Evolutionary conservation across 192 early-diverging fungal species (phyloP).

Genomic region (Dissophora globulifera): DNA sequence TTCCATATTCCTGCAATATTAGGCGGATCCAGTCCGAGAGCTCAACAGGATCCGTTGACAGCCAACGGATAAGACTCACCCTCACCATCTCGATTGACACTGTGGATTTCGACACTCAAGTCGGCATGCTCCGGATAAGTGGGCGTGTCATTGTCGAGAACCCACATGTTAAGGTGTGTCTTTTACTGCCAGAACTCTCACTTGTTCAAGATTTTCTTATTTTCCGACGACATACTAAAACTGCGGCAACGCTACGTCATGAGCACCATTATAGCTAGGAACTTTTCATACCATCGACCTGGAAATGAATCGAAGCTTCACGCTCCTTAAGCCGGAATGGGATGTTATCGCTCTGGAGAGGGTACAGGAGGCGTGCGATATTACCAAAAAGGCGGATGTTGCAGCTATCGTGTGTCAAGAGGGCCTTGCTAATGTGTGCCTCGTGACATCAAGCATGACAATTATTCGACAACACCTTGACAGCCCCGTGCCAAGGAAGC

Average conservation of each 20-base stretch:
- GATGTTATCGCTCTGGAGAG: slow-evolving; percentile 92
- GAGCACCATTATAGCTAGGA: slow-evolving; percentile 70
- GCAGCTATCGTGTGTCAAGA: slow-evolving; percentile 92
- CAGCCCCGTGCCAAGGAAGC: slow-evolving; percentile 89
- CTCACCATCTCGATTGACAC: slow-evolving; percentile 88
- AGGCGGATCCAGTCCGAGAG: slow-evolving; percentile 91
- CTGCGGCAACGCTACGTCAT: neutral
- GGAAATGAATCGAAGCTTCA: slow-evolving; percentile 89
- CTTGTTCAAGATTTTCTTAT: too few species aligned
- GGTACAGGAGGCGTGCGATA: slow-evolving; percentile 89
- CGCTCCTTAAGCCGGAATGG: slow-evolving; percentile 90
- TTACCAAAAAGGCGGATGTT: slow-evolving; percentile 89
- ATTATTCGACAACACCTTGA: slow-evolving; percentile 95
- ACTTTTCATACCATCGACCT: slow-evolving; percentile 95
- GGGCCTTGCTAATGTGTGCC: slow-evolving; percentile 91
- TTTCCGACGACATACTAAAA: too few species aligned
- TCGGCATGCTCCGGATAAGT: slow-evolving; percentile 84
- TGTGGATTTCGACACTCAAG: slow-evolving; percentile 93
- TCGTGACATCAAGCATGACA: slow-evolving; percentile 96
- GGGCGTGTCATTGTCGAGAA: slow-evolving; percentile 90
- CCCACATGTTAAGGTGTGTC: slow-evolving; percentile 84
- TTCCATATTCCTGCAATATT: neutral
- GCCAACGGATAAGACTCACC: slow-evolving; percentile 79
- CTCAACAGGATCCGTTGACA: slow-evolving; percentile 88
- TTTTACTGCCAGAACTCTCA: too few species aligned